Base-by-base conservation (phyloP, 192 early-diverging fungal species). In the Dissophora ornata region DNA sequence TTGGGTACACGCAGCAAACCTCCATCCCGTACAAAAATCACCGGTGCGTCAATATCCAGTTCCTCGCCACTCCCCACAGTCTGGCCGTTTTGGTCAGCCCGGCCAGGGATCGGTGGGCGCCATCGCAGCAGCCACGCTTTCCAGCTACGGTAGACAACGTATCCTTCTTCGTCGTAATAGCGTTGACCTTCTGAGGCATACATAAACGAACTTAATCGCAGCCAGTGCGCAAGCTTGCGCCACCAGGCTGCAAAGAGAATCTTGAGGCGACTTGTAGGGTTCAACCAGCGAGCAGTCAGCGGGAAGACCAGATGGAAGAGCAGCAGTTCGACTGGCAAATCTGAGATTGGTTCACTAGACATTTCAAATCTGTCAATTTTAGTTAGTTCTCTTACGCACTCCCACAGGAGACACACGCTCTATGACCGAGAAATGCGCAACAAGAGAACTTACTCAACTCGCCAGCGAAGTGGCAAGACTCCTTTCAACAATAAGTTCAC, bases 121-220 rank as follows among this genome's bases (percentile, higher is more conserved):
- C 69, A 57, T 18, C 82, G 57, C 6, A 82, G 57, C 8, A 91
- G 21, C 81, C 85, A 84, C 29, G 91, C 86, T 18, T 54, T 68
- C 78, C 83, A 84, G 4, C 81, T 79, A 18, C 77, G 79, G 26
- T 86, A 69, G 6, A 84, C 78, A 75, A 87, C 82, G 18, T 56
- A 50, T 16, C 90, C 90, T 75, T 97, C 95, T 65, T 98, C 96
- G 6, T 89, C 85, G 13, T 81, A 59, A 54, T 80, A 74, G 11
- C 87, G 85, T 47, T 74, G 83, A 21, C 90, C 58, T 2, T 75
- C 62, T 11, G 46, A 38, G 0, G 41, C 93, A 58, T 97, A 88
- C 71, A 99, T 83, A 67, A 97, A 97, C 32, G 91, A 90, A 0
- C 91, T 88, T 47, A 99, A 68, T 3, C 95, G 85, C 32, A 93